Conservation (phyloP, 169 alveolate genomes). For the Miamiensis avidus region DNA sequence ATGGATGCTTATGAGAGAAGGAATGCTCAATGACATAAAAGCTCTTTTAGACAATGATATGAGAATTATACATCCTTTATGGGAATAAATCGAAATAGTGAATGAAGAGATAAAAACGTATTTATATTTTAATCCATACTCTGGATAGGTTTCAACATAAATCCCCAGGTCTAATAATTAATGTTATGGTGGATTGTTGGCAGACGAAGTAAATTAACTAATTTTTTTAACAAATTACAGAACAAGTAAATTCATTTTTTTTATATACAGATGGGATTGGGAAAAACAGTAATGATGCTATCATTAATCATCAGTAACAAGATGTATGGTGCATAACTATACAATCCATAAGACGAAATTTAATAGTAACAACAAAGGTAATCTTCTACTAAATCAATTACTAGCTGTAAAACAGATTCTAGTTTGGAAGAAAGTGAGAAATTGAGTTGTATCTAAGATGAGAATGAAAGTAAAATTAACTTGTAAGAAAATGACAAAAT, state of each 20-base stretch:
- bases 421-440: too few species aligned
- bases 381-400: too few species aligned
- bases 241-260: too few species aligned
- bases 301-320: conserved; percentile 46
- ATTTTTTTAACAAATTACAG: too few species aligned
- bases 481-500: too few species aligned
- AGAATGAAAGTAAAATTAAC: too few species aligned
- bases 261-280: conserved; percentile 73
- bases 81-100: conserved; percentile 41
- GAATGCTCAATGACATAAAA: conserved; percentile 4
- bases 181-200: conserved; percentile 70
- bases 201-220: conserved; percentile 62
- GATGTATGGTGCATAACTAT: neutral
- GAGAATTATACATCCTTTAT: conserved; percentile 45
- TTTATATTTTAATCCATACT: conserved; percentile 43
- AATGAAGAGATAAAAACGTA: conserved; percentile 5
- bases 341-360: neutral
- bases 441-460: too few species aligned
- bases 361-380: too few species aligned
- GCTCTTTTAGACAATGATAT: neutral
- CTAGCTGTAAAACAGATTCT: too few species aligned
- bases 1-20: conserved; percentile 50
- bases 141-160: conserved; percentile 41
- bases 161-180: conserved; percentile 33
- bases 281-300: conserved; percentile 70